A percentile compares a stretch with the other conserved stretches of the same genome.
Conservation (phyloP, 345 rosid species). For the Euphorbia tirucalli region DNA sequence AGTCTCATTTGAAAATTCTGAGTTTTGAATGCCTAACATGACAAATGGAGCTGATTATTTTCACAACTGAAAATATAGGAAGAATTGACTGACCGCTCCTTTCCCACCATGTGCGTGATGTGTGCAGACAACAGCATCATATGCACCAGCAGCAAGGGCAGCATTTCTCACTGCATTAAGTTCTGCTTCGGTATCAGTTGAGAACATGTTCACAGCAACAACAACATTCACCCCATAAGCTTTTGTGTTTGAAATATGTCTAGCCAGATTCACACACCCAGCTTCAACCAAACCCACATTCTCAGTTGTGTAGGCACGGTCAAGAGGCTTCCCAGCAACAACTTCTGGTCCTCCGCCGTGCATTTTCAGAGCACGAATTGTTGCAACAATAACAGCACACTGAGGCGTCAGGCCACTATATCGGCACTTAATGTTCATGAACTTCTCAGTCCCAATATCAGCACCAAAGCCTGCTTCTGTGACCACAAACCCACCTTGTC, state of each 20-base stretch:
- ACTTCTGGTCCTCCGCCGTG: slow-evolving; percentile 98
- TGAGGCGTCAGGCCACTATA: slow-evolving; percentile 89
- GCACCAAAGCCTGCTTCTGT: slow-evolving; percentile 99
- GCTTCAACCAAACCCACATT: slow-evolving; percentile 89
- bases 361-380: slow-evolving; percentile 97
- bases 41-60: not conserved
- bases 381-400: slow-evolving; percentile 94
- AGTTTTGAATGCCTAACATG: not conserved
- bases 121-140: slow-evolving; percentile 83
- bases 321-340: slow-evolving; percentile 97
- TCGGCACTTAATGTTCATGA: slow-evolving; percentile 92
- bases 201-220: slow-evolving; percentile 91
- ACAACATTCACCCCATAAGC: slow-evolving; percentile 89
- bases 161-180: slow-evolving; percentile 78
- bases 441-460: slow-evolving; percentile 95
- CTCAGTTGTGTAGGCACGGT: slow-evolving; percentile 79
- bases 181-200: slow-evolving; percentile 88
- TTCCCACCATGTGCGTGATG: slow-evolving; percentile 98
- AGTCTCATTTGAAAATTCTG: not conserved
- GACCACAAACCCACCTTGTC: slow-evolving; percentile 93
- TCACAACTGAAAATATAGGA: slow-evolving; percentile 1
- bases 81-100: slow-evolving; percentile 72
- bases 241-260: slow-evolving; percentile 86
- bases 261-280: slow-evolving; percentile 89
- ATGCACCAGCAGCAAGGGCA: slow-evolving; percentile 87